These are phyloP conservation scores for Pistacia vera DNA, from an alignment of 345 rosid species.

Conservation along the genomic window DNA sequence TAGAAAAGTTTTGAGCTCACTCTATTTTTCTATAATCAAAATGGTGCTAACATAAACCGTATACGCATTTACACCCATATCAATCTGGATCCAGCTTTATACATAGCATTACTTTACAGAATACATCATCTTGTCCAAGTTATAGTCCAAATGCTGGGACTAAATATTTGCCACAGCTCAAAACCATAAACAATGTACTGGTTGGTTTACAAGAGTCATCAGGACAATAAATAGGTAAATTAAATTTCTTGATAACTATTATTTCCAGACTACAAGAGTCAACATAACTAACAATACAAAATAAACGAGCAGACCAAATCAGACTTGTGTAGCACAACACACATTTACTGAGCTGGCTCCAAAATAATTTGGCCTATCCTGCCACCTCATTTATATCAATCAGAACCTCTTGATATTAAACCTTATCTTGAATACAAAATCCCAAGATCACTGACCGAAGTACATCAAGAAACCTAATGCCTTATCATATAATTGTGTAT, in stretches of 20 bases:
- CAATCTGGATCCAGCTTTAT: too few species aligned
- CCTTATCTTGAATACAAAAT: not conserved
- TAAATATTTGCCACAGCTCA: too few species aligned
- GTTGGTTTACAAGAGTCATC: too few species aligned
- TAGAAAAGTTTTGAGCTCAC: too few species aligned
- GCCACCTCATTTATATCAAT: not conserved
- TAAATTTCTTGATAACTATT: not conserved
- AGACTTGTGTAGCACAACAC: not conserved
- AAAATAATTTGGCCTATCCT: not conserved
- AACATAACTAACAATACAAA: not conserved
- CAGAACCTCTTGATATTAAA: not conserved
- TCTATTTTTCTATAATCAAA: too few species aligned
- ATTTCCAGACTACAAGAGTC: conserved; percentile 1
- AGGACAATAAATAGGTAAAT: not conserved
- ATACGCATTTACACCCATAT: too few species aligned
- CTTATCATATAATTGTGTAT: not conserved
- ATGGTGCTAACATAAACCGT: too few species aligned
- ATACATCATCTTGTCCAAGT: too few species aligned
- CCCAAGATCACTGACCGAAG: not conserved
- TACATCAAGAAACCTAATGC: not conserved
- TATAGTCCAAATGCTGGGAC: too few species aligned
- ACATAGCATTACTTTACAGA: too few species aligned
- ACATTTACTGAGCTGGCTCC: not conserved
- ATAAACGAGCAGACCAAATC: not conserved
- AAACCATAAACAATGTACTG: too few species aligned